Evolutionary conservation across 345 rosid genomes (phyloP).

Genomic region (Abelmoschus esculentus): DNA sequence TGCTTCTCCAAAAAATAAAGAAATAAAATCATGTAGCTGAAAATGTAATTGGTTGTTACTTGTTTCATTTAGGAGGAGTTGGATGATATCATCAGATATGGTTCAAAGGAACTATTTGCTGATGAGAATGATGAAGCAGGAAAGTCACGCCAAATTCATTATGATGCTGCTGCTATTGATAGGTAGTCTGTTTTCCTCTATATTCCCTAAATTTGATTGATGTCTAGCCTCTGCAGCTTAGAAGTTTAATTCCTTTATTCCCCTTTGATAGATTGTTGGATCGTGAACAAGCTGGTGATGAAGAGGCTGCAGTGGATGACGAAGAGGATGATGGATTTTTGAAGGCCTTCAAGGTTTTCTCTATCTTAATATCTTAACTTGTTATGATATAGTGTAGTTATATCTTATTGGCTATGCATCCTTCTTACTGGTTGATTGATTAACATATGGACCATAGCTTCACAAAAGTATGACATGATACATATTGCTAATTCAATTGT

Average conservation of each 20-base stretch:
- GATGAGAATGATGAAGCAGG: slow-evolving; percentile 94
- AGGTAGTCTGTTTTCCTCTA: slow-evolving; percentile 29
- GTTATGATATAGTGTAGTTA: background rate
- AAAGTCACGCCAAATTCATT: slow-evolving; percentile 95
- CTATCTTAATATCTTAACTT: background rate
- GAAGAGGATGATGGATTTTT: slow-evolving; percentile 94
- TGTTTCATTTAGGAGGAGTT: slow-evolving; percentile 66
- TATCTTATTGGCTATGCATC: background rate
- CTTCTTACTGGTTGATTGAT: background rate
- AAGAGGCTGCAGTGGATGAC: slow-evolving; percentile 80
- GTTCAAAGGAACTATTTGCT: slow-evolving; percentile 94
- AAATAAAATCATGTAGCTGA: background rate
- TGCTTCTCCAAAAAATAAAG: background rate
- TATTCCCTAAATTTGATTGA: background rate
- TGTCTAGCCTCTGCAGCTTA: background rate
- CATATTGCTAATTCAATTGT: background rate
- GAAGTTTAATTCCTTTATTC: slow-evolving; percentile 1
- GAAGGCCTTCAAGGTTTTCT: slow-evolving; percentile 91
- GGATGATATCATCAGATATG: slow-evolving; percentile 59
- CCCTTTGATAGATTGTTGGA: slow-evolving; percentile 64
- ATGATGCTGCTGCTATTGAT: slow-evolving; percentile 91
- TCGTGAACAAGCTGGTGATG: slow-evolving; percentile 70
- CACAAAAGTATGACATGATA: background rate
- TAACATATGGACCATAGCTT: background rate
- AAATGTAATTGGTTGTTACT: slow-evolving; percentile 6